Base-by-base conservation (phyloP, 805 yeast genomes). In the Kuraishia borneana region DNA sequence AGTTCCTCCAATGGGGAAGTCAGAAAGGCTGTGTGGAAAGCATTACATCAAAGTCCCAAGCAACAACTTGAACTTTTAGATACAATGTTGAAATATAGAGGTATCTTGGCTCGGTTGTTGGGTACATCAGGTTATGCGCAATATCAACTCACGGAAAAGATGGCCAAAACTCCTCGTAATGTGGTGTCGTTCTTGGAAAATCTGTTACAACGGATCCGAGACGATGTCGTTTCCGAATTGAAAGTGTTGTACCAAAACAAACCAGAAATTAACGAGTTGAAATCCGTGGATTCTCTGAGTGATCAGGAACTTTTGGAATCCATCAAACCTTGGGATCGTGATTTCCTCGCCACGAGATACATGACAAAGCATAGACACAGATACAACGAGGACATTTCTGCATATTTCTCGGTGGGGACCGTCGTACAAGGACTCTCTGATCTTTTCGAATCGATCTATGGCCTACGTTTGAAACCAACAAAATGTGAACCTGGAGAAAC, bases 281-380 rank as follows among this genome's bases (percentile, higher is more conserved):
- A 32, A 13, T 40, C 46, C 8, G 27, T 37, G 37, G 41, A 40
- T 42, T 32, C 37, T 38, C 7, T 42, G 8, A 42, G 54, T 21
- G 63, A 58, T 37, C 58, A 56, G 13, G 65, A 67, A 17, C 55
- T 74, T 2, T 51, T 70, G 4, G 55, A 56, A 6, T 52, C 54
- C 9, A 65, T 87, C 21, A 70, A 74, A 39, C 96, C 96, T 1
- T 92, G 97, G 97, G 97, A 92, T 54, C 68, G 95, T 40, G 95
- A 87, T 42, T 88, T 70, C 39, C 42, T 70, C 18, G 42, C 53
- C 2, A 43, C 58, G 0, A 26, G 43, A 13, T 45, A 48, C 32
- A 34, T 50, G 34, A 44, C 61, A 23, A 47, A 52, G 13, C 56
- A 56, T 37, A 48, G 61, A 42, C 54, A 63, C 16, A 48, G 58